Conservation (phyloP, 2,329 filamentous ascomycete genomes). For the Clonostachys rhizophaga region DNA sequence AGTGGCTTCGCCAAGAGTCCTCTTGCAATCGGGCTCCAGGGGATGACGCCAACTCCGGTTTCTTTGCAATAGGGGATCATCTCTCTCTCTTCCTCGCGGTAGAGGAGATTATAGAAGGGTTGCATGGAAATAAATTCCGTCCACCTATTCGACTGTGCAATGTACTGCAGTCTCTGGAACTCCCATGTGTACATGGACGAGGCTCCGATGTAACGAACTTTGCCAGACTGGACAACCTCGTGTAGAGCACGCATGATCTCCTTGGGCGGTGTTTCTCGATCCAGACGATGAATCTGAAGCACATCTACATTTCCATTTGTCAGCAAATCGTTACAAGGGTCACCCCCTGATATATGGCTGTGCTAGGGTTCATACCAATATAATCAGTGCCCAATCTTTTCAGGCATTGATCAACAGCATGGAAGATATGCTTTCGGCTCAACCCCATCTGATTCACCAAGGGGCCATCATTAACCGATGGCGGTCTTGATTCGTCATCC, state of each 20-base stretch:
- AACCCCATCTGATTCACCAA: constrained; percentile 42
- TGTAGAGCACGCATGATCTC: constrained; percentile 56
- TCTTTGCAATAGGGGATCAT: constrained; percentile 30
- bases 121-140: constrained; percentile 44
- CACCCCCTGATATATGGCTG: constrained; percentile 23
- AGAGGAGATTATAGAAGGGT: constrained; percentile 51
- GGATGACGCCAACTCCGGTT: constrained; percentile 26
- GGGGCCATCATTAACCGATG: constrained; percentile 25
- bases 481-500: constrained; percentile 26
- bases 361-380: constrained; percentile 51
- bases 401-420: constrained; percentile 57
- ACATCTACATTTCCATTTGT: constrained; percentile 33
- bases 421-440: constrained; percentile 60
- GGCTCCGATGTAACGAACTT: constrained; percentile 28
- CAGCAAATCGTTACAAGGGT: constrained; percentile 32
- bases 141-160: constrained; percentile 4
- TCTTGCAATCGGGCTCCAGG: constrained; percentile 21
- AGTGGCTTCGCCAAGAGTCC: constrained; percentile 20
- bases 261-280: constrained; percentile 35
- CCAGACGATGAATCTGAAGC: constrained; percentile 57
- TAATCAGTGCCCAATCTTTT: constrained; percentile 48
- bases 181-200: constrained; percentile 18
- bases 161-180: constrained; percentile 14
- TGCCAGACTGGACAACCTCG: constrained; percentile 49
- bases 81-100: constrained; percentile 52